Evolutionary conservation across 805 yeast species (phyloP), one percentile per base, ranked within the genome.

Genomic region (Candida chilensis): DNA sequence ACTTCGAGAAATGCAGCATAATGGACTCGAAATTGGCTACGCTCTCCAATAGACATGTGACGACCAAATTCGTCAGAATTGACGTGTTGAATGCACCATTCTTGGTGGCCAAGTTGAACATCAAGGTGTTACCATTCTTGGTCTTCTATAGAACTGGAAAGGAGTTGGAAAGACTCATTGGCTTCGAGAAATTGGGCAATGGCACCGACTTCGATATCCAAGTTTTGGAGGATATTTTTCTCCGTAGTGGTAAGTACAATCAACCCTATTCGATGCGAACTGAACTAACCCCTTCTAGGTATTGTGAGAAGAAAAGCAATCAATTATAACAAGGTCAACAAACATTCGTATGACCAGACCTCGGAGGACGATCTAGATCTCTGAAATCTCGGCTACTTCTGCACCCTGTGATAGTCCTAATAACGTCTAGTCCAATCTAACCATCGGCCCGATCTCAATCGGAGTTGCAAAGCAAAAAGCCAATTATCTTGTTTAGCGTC

Each of bases 121-220:
- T 86, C 29, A 72, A 78, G 45, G 75, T 79, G 8, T 58, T 85
- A 4, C 95, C 95, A 0, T 78, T 76, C 39, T 75, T 84, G 2
- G 51, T 80, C 2, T 59, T 74, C 6, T 85, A 78, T 44, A 57
- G 54, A 9, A 57, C 67, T 21, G 88, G 88, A 1, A 51, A 63
- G 27, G 90, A 82, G 41, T 46, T 59, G 4, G 63, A 67, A 10
- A 54, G 84, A 36, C 44, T 83, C 4, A 65, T 83, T 4, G 95
- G 95, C 5, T 78, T 85, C 42, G 78, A 76, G 31, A 66, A 69
- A 19, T 53, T 84, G 27, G 70, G 74, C 17, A 42, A 47, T 31
- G 6, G 44, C n/a, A n/a, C 22, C 22, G 66, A 60, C 24, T 75
- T 78, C 40, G 44, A 60, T 3, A 41, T 69, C 6, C 65, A 59